phyloP scores from a whole-genome alignment of 2,329 filamentous ascomycete species.

The Nemania sp. region DNA sequence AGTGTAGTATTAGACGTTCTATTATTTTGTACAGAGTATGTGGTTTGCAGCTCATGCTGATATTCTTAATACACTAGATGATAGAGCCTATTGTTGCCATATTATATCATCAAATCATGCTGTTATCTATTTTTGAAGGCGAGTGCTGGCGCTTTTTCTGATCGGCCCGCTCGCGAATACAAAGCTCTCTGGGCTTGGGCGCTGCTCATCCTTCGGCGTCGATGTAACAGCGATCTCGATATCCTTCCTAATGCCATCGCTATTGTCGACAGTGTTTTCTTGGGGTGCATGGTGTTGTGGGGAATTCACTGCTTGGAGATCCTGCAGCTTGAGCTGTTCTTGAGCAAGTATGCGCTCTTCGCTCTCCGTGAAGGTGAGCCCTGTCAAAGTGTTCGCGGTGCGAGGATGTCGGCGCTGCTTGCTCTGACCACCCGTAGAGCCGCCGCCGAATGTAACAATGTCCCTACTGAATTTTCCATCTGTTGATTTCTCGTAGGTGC shows the following conservation, averaged over 20 bases:
- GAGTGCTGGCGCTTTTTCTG: slow-evolving; percentile 8
- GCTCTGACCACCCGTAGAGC: slow-evolving; percentile 33
- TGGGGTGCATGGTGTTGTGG: not conserved
- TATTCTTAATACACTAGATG: not conserved
- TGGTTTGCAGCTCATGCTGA: not conserved
- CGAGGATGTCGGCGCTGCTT: slow-evolving; percentile 31
- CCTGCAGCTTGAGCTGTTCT: slow-evolving; percentile 41
- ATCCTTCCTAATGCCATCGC: slow-evolving; percentile 22
- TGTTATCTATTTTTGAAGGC: slow-evolving; percentile 1
- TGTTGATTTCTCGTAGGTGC: slow-evolving; percentile 43
- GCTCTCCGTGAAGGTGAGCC: slow-evolving; percentile 47
- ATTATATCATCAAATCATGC: not conserved
- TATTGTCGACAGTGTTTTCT: slow-evolving; percentile 1
- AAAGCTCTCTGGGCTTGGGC: not conserved
- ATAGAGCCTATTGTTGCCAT: not conserved
- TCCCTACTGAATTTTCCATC: slow-evolving; percentile 34
- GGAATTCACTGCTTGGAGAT: slow-evolving; percentile 26
- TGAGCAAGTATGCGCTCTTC: slow-evolving; percentile 48
- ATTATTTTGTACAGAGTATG: not conserved
- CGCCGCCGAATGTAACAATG: slow-evolving; percentile 44
- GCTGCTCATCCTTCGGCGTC: slow-evolving; percentile 8
- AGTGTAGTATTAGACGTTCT: not conserved
- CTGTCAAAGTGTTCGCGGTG: slow-evolving; percentile 42
- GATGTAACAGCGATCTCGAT: slow-evolving; percentile 24
- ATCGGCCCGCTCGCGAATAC: slow-evolving; percentile 14